phyloP scores from a whole-genome alignment of 345 rosid species.

The Triadica sebifera region DNA sequence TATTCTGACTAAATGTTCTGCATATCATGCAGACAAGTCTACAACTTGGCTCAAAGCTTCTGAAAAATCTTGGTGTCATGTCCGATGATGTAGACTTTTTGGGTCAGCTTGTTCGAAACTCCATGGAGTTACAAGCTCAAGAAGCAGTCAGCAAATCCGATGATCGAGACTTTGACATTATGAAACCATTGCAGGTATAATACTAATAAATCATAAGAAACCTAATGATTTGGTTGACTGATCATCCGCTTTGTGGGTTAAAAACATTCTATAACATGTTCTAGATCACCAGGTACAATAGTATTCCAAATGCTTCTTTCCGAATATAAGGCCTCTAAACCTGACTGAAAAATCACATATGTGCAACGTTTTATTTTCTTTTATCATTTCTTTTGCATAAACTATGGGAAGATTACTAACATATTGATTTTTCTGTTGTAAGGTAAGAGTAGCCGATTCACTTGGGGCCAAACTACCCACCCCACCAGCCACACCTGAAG shows the following conservation, averaged over 20 bases:
- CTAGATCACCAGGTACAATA: neutral
- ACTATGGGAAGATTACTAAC: neutral
- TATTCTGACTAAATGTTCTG: constrained; percentile 1
- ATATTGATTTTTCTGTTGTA: neutral
- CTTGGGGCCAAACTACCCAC: constrained; percentile 14
- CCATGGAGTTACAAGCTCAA: constrained; percentile 85
- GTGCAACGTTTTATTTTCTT: neutral
- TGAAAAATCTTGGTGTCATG: constrained; percentile 93
- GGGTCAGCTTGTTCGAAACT: constrained; percentile 65
- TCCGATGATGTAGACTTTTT: constrained; percentile 89
- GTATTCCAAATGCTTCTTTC: neutral
- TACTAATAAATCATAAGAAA: neutral
- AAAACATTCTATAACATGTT: neutral
- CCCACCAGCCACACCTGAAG: constrained; percentile 21
- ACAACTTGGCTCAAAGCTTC: constrained; percentile 87
- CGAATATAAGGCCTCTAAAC: neutral
- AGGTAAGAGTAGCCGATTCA: constrained; percentile 44
- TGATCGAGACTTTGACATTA: constrained; percentile 32
- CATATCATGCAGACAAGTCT: constrained; percentile 68
- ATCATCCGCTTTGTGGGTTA: neutral
- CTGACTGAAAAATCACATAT: neutral
- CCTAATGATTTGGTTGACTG: neutral
- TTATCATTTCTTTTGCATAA: neutral
- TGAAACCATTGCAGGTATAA: constrained; percentile 62
- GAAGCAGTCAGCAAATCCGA: constrained; percentile 44